Evolutionary conservation across 345 rosid species (phyloP), one percentile per base, ranked within the genome.

Genomic region (Viola odorata): DNA sequence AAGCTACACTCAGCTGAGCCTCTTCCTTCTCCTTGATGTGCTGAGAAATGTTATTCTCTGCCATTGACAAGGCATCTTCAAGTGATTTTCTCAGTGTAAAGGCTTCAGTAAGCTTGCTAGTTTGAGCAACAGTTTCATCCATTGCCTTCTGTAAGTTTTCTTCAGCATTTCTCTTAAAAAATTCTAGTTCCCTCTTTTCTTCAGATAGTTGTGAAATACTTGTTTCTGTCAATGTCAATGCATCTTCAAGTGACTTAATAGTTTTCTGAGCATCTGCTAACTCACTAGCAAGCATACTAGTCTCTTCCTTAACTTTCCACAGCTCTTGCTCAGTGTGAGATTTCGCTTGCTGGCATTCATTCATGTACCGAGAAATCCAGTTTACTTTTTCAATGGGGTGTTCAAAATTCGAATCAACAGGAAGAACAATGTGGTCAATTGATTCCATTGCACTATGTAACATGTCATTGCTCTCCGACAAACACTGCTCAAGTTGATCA

Each of bases 1-100:
- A 69, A 69, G 78, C 79, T 69, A 76, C 72, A 66, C 78, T 63
- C 64, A 67, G 71, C 66, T 79, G 84, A 73, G 78, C 82, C 74
- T 82, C 96, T 73, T 89, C 91, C 72, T 82, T 85, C 76, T 81
- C 96, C 71, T 63, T 83, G 55, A 73, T 68, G 41, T 87, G 75
- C 51, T 69, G 67, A 45, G 80, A 74, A 73, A 81, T 77, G 54
- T 78, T 79, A 61, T 58, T 78, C 73, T 84, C 91, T 50, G 88
- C 87, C 59, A 65, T 67, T 50, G 66, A 75, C 74, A 87, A 76
- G 60, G 84, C 82, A 71, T 80, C 83, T 79, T 89, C 96, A 71
- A 87, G 83, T 13, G 91, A 73, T 57, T 69, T 77, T 69, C 57
- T 82, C 65, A 71, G 47, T 50, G 78, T 83, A 67, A 45, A 61